Evolutionary conservation across 1,284 basidiomycete species (phyloP), one percentile per base, ranked within the genome.

Genomic region (Lignosus rhinocerotis): DNA sequence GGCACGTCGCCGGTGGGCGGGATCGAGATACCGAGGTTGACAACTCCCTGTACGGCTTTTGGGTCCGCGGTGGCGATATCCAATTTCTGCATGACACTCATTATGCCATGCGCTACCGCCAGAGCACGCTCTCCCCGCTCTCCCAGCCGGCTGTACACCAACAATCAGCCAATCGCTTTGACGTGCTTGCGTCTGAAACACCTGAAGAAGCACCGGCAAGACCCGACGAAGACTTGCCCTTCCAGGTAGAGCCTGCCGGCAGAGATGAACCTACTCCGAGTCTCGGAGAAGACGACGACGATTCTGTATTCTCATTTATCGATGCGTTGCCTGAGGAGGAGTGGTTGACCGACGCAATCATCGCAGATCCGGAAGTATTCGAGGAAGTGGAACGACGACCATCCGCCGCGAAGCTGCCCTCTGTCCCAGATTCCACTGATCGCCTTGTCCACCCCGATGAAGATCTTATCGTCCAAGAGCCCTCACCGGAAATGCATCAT

Each of bases 81-180:
- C 55, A 59, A 14, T 65, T 68, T 50, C 46, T 68, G 14, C 48
- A 64, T 12, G 63, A 65, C 14, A 34, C 59, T 1, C 67, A 68
- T n/a, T 51, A 31, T 14, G 60, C 65, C 55, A 65, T 9, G 41
- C 48, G 39, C 5, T 17, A 56, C 41, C 49, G 45, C 17, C 54
- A 33, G 36, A 16, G 39, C 39, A 16, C 25, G 36, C 36, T 8
- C 39, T 42, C 17, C 10, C 14, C 39, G 39, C 39, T 14, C 21
- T 14, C 25, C 5, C 12, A n/a, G 36, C 36, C 36, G 11, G 33
- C 46, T 45, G 51, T 41, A 12, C 42, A 16, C 14, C 43, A 30
- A 44, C 36, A 38, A 17, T 36, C 41, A 31, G 31, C 38, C 39
- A 67, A 62, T 44, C 60, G 58, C 55, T 68, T 43, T 58, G 66